Percentiles rank a stretch among this genome's conserved stretches.
These are phyloP conservation scores for Plectosphaerella cucumerina DNA, from an alignment of 2,329 filamentous ascomycete genomes.

Conservation along the genomic window DNA sequence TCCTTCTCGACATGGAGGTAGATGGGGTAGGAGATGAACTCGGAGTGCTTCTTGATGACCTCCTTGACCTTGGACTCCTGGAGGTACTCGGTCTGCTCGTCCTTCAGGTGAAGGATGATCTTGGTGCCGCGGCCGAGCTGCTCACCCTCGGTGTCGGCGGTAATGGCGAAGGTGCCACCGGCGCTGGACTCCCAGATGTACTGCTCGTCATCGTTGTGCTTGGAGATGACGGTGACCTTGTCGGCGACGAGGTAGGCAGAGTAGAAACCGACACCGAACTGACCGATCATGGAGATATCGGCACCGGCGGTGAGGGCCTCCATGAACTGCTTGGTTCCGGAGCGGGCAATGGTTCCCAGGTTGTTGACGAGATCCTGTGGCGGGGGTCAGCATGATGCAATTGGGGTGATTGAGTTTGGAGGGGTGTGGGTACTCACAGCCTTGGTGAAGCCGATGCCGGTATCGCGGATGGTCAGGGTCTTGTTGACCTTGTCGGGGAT, in stretches of 20 bases:
- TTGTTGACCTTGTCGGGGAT: constrained; percentile 96
- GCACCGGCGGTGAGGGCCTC: constrained; percentile 97
- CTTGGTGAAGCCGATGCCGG: constrained; percentile 99
- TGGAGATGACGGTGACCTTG: constrained; percentile 90
- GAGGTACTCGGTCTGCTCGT: constrained; percentile 97
- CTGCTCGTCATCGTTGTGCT: constrained; percentile 99
- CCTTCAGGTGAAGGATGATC: constrained; percentile 98
- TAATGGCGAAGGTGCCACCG: constrained; percentile 94
- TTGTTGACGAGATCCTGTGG: constrained; percentile 98
- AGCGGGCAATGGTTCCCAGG: constrained; percentile 98
- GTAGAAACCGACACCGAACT: constrained; percentile 99
- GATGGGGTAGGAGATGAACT: constrained; percentile 99
- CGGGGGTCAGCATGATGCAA: constrained; percentile 28
- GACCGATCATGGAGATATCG: constrained; percentile 99
- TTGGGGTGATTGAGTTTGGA: neutral
- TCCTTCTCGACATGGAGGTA: constrained; percentile 99
- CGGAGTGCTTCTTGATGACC: constrained; percentile 99
- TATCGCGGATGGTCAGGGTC: constrained; percentile 95
- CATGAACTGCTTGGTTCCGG: constrained; percentile 99
- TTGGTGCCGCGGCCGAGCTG: constrained; percentile 91
- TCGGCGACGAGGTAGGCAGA: constrained; percentile 99
- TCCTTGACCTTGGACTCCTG: constrained; percentile 99
- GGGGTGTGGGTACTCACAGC: constrained; percentile 65
- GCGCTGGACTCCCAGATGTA: constrained; percentile 99
- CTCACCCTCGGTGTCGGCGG: constrained; percentile 84